Base-by-base conservation (phyloP, 1,284 basidiomycete species). In the Sporisorium exsertum region DNA sequence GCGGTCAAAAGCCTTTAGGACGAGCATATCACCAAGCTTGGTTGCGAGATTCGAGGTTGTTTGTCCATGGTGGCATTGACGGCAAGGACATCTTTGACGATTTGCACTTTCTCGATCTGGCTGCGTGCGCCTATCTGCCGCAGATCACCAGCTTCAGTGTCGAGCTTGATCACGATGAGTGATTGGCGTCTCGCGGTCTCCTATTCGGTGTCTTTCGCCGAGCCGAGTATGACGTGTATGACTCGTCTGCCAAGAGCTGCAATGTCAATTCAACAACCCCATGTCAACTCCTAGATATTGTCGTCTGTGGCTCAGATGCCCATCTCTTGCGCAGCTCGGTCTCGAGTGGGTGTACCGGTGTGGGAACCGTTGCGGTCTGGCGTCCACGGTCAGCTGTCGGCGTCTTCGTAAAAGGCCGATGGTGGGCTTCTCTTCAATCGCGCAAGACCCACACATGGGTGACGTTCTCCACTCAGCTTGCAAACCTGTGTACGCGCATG, bases 11-110 rank as follows among this genome's bases (percentile, higher is more conserved):
- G 27, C 94, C 93, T 0, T 88, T 89, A 8, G 88, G 90, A 3
- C 89, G 94, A 43, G 94, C 94, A 3, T 95, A 96, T 85, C 93
- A 94, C 80, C 90, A 91, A 20, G 88, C 93, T 0, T 87, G 94
- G 47, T 87, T 95, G 16, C 91, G 93, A 7, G 94, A 97, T 85
- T 91, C 91, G 64, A 88, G 94, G 6, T 86, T 96, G 5, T 94
- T 94, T 86, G 87, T 95, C 35, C 92, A 94, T 80, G 94, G 94
- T 37, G 94, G 94, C 42, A 95, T 92, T 84, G 93, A 95, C 71
- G 94, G 94, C 3, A 88, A 89, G 35, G 89, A 89, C 2, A 91
- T 93, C 13, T 94, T 91, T 82, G 93, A 94, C 79, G 94, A 96
- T 86, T 90, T 95, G 43, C 89, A 92, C 86, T 89, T 91, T 40